phyloP scores from a whole-genome alignment of 805 yeast species.

The Isabelozyma rhagii region DNA sequence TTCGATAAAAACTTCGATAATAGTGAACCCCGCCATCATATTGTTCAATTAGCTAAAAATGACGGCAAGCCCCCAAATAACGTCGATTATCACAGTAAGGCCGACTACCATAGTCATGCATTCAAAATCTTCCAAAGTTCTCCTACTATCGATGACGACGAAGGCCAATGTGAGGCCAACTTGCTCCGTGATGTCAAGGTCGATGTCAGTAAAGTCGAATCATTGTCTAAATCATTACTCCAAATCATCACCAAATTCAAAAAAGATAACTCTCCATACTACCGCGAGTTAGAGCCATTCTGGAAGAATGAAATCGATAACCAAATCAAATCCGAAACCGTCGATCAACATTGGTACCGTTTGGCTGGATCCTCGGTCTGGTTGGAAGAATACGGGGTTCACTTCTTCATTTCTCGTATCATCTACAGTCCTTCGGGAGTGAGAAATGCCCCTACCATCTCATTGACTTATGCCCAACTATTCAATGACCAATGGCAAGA shows the following conservation, averaged over 20 bases:
- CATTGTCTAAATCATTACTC: not conserved
- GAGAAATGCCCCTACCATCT: slow-evolving; percentile 5
- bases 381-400: slow-evolving; percentile 12
- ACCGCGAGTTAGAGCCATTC: slow-evolving; percentile 1
- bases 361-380: slow-evolving; percentile 12
- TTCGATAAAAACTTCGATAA: not conserved
- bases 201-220: not conserved
- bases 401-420: slow-evolving; percentile 10
- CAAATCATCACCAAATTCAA: not conserved
- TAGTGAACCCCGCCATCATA: not conserved
- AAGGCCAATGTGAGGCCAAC: not conserved
- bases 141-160: not conserved
- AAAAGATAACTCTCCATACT: slow-evolving; percentile 1
- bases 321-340: slow-evolving; percentile 4
- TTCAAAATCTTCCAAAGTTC: not conserved
- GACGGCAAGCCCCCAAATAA: not conserved
- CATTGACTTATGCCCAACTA: slow-evolving; percentile 9
- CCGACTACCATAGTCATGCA: not conserved
- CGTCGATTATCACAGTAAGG: not conserved
- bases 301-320: slow-evolving; percentile 1
- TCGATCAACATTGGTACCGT: slow-evolving; percentile 8
- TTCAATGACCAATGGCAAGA: slow-evolving; percentile 12
- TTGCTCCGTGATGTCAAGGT: not conserved
- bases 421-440: slow-evolving; percentile 6
- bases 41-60: not conserved